phyloP scores from a whole-genome alignment of 2,329 filamentous ascomycete genomes.

The Didymella pinodella region DNA sequence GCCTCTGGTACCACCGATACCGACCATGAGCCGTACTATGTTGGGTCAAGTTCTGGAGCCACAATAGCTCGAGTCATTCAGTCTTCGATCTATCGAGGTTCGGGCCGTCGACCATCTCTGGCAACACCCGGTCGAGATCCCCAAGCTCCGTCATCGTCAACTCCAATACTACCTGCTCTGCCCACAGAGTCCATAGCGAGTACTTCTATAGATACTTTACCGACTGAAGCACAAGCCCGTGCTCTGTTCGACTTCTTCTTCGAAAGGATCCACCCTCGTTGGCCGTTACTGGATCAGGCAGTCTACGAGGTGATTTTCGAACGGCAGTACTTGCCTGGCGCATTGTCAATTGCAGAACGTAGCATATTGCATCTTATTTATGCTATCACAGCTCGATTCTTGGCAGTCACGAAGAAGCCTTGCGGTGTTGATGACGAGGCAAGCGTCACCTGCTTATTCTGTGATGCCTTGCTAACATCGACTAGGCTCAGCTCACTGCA shows the following conservation, averaged over 20 bases:
- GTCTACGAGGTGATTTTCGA: constrained; percentile 35
- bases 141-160: neutral
- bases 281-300: constrained; percentile 37
- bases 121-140: neutral
- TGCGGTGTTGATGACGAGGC: constrained; percentile 37
- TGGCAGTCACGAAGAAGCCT: constrained; percentile 38
- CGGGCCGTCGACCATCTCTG: constrained; percentile 9
- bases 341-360: constrained; percentile 31
- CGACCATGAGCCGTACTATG: constrained; percentile 36
- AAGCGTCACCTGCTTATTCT: neutral
- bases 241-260: constrained; percentile 38
- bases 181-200: neutral
- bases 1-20: constrained; percentile 38
- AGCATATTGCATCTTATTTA: constrained; percentile 39
- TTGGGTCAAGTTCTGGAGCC: constrained; percentile 40
- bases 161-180: neutral
- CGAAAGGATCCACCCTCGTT: constrained; percentile 38
- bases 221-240: constrained; percentile 27
- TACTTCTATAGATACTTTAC: constrained; percentile 14
- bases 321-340: constrained; percentile 29
- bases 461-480: constrained; percentile 1
- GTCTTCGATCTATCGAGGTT: constrained; percentile 34
- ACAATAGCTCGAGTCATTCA: constrained; percentile 41
- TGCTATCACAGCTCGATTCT: constrained; percentile 38
- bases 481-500: constrained; percentile 30